Percentiles rank a stretch among this genome's conserved stretches.
phyloP scores from a whole-genome alignment of 768 basidiomycete genomes.

The Tylopilus plumbeoviolaceoides region DNA sequence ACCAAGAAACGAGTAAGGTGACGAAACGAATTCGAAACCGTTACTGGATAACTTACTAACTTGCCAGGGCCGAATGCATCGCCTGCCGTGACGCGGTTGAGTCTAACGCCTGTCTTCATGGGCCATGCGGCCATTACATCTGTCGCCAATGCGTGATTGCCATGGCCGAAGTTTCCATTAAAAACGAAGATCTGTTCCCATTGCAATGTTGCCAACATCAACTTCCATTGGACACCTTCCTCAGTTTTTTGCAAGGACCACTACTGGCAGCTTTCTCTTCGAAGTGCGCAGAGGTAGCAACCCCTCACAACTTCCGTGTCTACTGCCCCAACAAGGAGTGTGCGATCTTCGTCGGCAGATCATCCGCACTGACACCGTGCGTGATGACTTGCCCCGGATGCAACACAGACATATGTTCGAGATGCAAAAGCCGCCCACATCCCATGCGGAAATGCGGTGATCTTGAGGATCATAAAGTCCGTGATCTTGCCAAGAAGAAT shows the following conservation, averaged over 20 bases:
- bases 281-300: slow-evolving; percentile 47
- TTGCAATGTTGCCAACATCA: slow-evolving; percentile 45
- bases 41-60: not conserved
- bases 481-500: slow-evolving; percentile 41
- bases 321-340: slow-evolving; percentile 48
- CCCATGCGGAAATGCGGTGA: slow-evolving; percentile 36
- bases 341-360: slow-evolving; percentile 46
- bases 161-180: slow-evolving; percentile 40
- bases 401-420: slow-evolving; percentile 36
- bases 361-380: slow-evolving; percentile 21
- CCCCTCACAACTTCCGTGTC: slow-evolving; percentile 39
- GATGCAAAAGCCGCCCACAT: slow-evolving; percentile 48
- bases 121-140: slow-evolving; percentile 45
- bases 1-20: not conserved
- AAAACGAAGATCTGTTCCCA: slow-evolving; percentile 50
- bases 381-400: slow-evolving; percentile 41
- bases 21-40: not conserved
- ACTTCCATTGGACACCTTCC: slow-evolving; percentile 30
- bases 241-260: slow-evolving; percentile 29
- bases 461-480: slow-evolving; percentile 40
- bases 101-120: slow-evolving; percentile 24
- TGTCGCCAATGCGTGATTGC: slow-evolving; percentile 41
- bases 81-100: slow-evolving; percentile 38
- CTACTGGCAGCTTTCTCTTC: slow-evolving; percentile 33
- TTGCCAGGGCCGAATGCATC: slow-evolving; percentile 31